phyloP scores from a whole-genome alignment of 208 protist species.

The Acanthamoeba healyi region DNA sequence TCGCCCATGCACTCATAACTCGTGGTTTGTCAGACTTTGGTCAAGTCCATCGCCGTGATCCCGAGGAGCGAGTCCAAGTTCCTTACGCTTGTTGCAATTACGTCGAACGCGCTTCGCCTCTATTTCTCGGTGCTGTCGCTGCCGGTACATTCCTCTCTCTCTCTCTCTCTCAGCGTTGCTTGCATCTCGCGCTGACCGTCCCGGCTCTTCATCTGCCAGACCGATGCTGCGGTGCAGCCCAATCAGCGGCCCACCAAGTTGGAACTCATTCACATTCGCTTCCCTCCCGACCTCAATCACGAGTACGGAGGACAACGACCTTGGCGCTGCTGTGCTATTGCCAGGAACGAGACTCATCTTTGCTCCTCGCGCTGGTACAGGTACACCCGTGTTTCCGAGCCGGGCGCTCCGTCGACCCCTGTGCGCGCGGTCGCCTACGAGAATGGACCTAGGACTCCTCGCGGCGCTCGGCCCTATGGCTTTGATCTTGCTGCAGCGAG shows the following conservation, averaged over 20 bases:
- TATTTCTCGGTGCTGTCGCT: neutral
- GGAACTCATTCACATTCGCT: constrained; percentile 58
- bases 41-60: constrained; percentile 72
- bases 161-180: constrained; percentile 29
- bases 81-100: constrained; percentile 70
- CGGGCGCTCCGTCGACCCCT: neutral
- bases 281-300: constrained; percentile 47
- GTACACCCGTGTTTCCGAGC: neutral
- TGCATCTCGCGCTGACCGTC: neutral
- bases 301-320: neutral
- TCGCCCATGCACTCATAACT: too few relatives aligned
- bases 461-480: neutral
- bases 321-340: too few relatives aligned
- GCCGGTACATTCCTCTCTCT: neutral
- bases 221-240: neutral
- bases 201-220: neutral
- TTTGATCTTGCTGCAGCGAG: neutral
- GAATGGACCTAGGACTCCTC: neutral
- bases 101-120: constrained; percentile 55
- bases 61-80: constrained; percentile 50
- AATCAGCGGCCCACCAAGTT: neutral
- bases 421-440: neutral
- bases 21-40: neutral
- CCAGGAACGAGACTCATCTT: too few relatives aligned
- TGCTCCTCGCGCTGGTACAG: neutral